A percentile compares a stretch with the other conserved stretches of the same genome.
Evolutionary conservation across 2,329 filamentous ascomycete genomes (phyloP).

Genomic region (Torrubiella hemipterigena): DNA sequence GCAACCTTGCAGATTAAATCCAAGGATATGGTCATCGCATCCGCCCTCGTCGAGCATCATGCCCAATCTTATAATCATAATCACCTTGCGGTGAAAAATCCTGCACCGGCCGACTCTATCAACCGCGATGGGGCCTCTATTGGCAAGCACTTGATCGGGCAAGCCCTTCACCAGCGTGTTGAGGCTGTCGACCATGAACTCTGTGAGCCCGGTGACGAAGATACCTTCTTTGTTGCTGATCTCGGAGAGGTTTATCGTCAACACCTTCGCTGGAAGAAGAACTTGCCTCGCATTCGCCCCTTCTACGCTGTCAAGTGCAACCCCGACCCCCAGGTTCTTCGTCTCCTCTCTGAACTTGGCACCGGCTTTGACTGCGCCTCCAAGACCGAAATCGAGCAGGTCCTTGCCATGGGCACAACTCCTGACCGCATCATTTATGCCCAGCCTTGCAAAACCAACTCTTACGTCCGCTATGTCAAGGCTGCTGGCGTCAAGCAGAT

Average conservation of each 20-base stretch:
- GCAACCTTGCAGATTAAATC: constrained; percentile 3
- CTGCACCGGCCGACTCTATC: constrained; percentile 24
- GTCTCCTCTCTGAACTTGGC: constrained; percentile 76
- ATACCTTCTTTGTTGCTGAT: constrained; percentile 96
- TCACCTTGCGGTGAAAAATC: constrained; percentile 35
- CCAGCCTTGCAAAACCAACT: constrained; percentile 99
- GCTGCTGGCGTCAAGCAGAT: constrained; percentile 85
- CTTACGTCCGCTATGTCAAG: constrained; percentile 85
- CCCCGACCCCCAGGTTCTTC: constrained; percentile 79
- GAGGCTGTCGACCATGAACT: constrained; percentile 73
- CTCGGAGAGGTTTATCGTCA: constrained; percentile 98
- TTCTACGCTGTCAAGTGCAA: constrained; percentile 99
- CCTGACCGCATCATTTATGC: constrained; percentile 95
- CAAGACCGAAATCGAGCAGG: constrained; percentile 91
- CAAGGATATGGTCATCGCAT: constrained; percentile 53
- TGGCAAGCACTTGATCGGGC: constrained; percentile 71
- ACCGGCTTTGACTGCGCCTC: constrained; percentile 97
- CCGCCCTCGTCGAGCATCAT: constrained; percentile 43
- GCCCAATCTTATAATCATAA: constrained; percentile 36
- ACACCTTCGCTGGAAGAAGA: constrained; percentile 95
- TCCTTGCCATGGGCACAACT: constrained; percentile 70
- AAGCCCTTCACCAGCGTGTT: constrained; percentile 77
- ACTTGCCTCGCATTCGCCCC: constrained; percentile 81
- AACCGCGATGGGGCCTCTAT: constrained; percentile 27
- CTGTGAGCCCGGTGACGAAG: constrained; percentile 88